phyloP scores from a whole-genome alignment of 1,284 basidiomycete genomes.

The Tremellales sp. region DNA sequence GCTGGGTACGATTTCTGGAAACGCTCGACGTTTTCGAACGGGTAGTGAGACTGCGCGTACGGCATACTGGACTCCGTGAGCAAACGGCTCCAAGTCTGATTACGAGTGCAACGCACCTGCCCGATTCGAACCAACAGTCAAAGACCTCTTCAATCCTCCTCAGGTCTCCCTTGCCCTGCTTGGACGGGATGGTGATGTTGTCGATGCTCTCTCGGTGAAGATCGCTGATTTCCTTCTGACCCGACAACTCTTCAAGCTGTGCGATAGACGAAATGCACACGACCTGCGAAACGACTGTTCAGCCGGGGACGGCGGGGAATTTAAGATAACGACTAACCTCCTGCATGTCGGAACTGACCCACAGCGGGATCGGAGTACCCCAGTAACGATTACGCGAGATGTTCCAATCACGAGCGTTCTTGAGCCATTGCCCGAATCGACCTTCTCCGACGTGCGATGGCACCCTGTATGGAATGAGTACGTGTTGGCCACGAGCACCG shows the following conservation, averaged over 20 bases:
- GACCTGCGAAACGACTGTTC: no score
- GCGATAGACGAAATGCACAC: conserved; percentile 83
- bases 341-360: conserved; percentile 88
- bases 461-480: conserved; percentile 54
- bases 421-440: conserved; percentile 95
- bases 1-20: conserved; percentile 82
- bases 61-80: conserved; percentile 76
- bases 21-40: conserved; percentile 82
- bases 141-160: conserved; percentile 95
- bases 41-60: conserved; percentile 95
- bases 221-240: conserved; percentile 81
- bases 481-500: not conserved
- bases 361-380: conserved; percentile 97
- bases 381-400: conserved; percentile 98
- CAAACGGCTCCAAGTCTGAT: not conserved
- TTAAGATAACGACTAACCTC: conserved; percentile 72
- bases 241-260: conserved; percentile 83
- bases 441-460: conserved; percentile 85
- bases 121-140: conserved; percentile 99
- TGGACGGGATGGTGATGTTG: conserved; percentile 91
- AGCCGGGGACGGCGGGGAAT: not conserved
- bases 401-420: conserved; percentile 98
- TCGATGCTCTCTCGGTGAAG: conserved; percentile 94
- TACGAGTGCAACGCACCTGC: conserved; percentile 59
- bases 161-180: conserved; percentile 82